A percentile compares a stretch with the other conserved stretches of the same genome.
Conservation (phyloP, 2,329 filamentous ascomycete genomes). For the Monosporascus sp. region DNA sequence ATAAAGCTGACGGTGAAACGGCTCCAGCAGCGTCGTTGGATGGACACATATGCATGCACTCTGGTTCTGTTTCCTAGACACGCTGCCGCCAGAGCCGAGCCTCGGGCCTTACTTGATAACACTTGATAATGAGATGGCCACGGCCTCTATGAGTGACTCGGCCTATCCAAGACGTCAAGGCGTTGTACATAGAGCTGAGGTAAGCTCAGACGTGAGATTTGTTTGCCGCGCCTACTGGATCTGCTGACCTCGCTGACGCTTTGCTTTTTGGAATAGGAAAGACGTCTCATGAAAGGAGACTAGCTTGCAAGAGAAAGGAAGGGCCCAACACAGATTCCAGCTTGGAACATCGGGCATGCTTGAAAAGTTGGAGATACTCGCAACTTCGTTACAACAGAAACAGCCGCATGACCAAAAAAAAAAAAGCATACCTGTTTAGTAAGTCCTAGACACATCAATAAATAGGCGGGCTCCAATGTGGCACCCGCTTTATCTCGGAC, state of each 20-base stretch:
- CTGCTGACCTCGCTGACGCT: no score
- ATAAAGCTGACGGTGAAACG: background rate
- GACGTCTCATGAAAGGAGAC: no score
- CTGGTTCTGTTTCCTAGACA: background rate
- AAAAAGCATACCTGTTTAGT: slow-evolving; percentile 1
- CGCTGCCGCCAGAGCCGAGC: background rate
- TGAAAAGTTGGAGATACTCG: no score
- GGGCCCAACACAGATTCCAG: no score
- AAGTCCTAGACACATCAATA: background rate
- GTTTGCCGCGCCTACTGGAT: background rate
- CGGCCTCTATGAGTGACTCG: background rate
- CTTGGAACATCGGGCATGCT: no score
- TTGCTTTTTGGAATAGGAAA: no score
- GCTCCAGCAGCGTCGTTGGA: background rate
- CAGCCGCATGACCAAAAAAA: background rate
- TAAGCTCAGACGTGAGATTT: background rate
- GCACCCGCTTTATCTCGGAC: no score
- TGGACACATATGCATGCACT: background rate
- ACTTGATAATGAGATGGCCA: background rate
- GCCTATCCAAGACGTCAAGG: background rate
- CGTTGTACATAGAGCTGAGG: background rate
- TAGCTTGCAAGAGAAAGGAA: no score
- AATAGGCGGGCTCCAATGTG: background rate
- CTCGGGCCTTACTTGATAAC: background rate
- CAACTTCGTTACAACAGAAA: background rate